Evolutionary conservation across 1,284 basidiomycete genomes (phyloP).

Genomic region (Cryptococcus maquisensis): DNA sequence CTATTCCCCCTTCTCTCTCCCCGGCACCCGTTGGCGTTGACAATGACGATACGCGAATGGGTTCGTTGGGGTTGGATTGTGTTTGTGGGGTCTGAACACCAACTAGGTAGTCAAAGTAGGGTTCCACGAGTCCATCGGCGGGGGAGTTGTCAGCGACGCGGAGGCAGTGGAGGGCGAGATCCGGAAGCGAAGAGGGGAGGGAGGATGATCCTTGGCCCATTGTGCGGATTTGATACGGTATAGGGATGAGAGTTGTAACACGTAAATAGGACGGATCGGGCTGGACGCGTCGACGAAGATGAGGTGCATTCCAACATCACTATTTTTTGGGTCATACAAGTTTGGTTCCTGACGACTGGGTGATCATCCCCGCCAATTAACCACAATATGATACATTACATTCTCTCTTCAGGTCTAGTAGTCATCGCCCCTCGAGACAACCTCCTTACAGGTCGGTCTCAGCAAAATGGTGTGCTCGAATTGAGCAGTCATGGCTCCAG

Average conservation of each 20-base stretch:
- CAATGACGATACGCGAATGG: not conserved
- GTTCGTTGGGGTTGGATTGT: not conserved
- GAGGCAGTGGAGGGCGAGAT: slow-evolving; percentile 72
- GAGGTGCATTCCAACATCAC: no score
- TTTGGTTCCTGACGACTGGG: no score
- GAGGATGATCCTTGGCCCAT: slow-evolving; percentile 46
- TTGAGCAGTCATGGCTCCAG: slow-evolving; percentile 84
- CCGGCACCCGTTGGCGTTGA: not conserved
- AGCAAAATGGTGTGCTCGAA: slow-evolving; percentile 92
- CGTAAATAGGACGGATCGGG: no score
- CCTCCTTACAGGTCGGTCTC: slow-evolving; percentile 87
- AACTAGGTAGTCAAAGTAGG: slow-evolving; percentile 95
- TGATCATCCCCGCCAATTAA: not conserved
- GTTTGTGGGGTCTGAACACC: slow-evolving; percentile 64
- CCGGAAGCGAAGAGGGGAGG: slow-evolving; percentile 38
- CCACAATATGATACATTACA: not conserved
- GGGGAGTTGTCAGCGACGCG: slow-evolving; percentile 83
- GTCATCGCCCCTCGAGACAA: slow-evolving; percentile 90
- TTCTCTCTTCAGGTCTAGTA: slow-evolving; percentile 54
- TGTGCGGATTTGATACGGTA: not conserved
- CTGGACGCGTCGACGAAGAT: no score
- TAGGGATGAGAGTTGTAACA: no score
- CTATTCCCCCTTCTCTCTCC: not conserved
- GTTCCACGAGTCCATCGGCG: slow-evolving; percentile 81
- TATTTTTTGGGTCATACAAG: no score